Evolutionary conservation across 805 yeast species (phyloP), one percentile per base, ranked within the genome.

Genomic region (Candida gorgasii): DNA sequence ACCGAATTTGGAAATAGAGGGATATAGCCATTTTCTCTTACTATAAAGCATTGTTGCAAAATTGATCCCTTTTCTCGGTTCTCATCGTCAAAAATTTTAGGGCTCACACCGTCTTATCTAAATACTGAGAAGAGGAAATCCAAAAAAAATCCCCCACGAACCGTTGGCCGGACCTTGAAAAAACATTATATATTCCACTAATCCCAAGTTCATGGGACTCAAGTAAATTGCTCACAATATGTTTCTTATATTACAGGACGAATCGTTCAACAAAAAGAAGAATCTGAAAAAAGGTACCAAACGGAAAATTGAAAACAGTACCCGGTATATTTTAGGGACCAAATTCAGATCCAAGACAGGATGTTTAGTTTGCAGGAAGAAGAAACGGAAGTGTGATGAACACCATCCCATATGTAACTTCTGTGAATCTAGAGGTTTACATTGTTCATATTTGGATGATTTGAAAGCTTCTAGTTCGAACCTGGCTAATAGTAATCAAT

Each of bases 321-420:
- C 44, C 4, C 27, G 39, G 18, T 39, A 29, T 13, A 45, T 48
- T 3, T 9, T 40, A 26, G 51, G 51, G 12, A 43, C 44, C 12
- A 48, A 45, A 18, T 45, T 45, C 31, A 38, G 51, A 14, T 39
- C 48, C 2, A 42, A 36, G 34, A 36, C 42, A 13, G 58, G 58
- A 3, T 54, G 58, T 30, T 18, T 48, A 9, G 45, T 43, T n/a
- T 54, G 58, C 32, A 43, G 53, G 30, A 40, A 48, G 38, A 37
- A 51, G 38, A 46, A 50, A 31, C 47, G 54, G 38, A 53, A 53
- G 28, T 58, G 63, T 39, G 61, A 58, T 34, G 61, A 58, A 46
- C 24, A 17, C 3, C 53, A 49, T 32, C 63, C 63, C 2, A 20
- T 29, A 6, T 58, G 63, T 39, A 40, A 49, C 6, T 45, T 43